A percentile compares a stretch with the other conserved stretches of the same genome.
Conservation (phyloP, 495 filamentous ascomycete genomes). For the Aspergillus leporis region DNA sequence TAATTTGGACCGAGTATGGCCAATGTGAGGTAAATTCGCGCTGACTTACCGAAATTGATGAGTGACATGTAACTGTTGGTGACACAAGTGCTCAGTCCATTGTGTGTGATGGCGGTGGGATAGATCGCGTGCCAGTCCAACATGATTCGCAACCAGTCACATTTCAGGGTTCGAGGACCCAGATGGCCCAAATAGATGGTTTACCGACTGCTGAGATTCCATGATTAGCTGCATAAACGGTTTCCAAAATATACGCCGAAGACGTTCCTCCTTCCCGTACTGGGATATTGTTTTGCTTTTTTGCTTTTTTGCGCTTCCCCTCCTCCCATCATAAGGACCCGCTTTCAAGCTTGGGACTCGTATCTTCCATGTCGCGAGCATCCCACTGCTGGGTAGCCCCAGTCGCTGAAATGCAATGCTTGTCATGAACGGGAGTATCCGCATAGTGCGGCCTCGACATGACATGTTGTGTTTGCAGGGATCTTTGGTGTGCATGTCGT, state of each 20-base stretch:
- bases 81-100: conserved; percentile 5
- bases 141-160: conserved; percentile 21
- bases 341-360: conserved; percentile 15
- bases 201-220: conserved; percentile 14
- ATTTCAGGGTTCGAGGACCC: conserved; percentile 10
- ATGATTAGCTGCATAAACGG: conserved; percentile 22
- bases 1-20: background rate
- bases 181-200: background rate
- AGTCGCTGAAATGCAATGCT: conserved; percentile 19
- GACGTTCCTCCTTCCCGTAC: conserved; percentile 9
- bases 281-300: conserved; percentile 4
- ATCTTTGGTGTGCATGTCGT: conserved; percentile 13
- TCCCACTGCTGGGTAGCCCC: conserved; percentile 8
- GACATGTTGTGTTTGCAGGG: conserved; percentile 26
- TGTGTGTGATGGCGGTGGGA: conserved; percentile 7
- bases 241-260: conserved; percentile 13
- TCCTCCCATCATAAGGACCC: conserved; percentile 1
- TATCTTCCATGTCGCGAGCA: conserved; percentile 16
- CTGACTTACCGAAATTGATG: background rate
- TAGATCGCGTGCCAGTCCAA: conserved; percentile 11
- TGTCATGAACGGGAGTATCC: conserved; percentile 30
- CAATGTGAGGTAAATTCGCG: background rate
- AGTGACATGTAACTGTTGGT: background rate
- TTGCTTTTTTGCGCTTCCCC: conserved; percentile 9
- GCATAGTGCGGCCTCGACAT: conserved; percentile 20